Percentiles rank a stretch among this genome's conserved stretches.
phyloP scores from a whole-genome alignment of 2,329 filamentous ascomycete species.

The Curvularia hawaiiensis region DNA sequence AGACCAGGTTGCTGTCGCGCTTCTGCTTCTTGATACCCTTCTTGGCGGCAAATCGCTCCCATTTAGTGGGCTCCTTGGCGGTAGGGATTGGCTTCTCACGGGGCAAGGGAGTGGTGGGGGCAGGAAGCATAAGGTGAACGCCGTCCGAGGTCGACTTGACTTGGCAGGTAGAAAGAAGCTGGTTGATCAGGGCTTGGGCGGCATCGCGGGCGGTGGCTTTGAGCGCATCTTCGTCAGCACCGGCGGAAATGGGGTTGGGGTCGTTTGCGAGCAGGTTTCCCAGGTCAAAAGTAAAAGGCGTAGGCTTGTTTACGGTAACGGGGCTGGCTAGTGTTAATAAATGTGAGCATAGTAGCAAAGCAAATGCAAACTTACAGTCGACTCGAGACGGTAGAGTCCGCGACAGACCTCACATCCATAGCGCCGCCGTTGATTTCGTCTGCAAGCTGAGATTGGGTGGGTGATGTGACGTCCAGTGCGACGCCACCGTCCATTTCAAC shows the following conservation, averaged over 20 bases:
- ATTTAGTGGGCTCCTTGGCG: conserved; percentile 84
- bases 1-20: conserved; percentile 79
- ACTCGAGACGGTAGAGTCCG: conserved; percentile 40
- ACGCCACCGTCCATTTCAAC: conserved; percentile 41
- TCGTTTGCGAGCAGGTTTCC: conserved; percentile 85
- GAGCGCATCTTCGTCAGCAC: conserved; percentile 68
- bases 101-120: conserved; percentile 72
- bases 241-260: conserved; percentile 75
- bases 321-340: conserved; percentile 26
- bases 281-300: conserved; percentile 90
- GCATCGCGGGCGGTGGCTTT: conserved; percentile 80
- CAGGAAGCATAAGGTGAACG: conserved; percentile 80
- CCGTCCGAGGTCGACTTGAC: conserved; percentile 71
- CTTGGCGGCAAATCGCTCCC: conserved; percentile 95
- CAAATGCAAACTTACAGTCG: conserved; percentile 35
- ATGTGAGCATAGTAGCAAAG: conserved; percentile 2
- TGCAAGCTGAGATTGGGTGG: conserved; percentile 36
- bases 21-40: conserved; percentile 94
- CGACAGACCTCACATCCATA: conserved; percentile 41
- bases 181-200: conserved; percentile 90
- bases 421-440: conserved; percentile 40
- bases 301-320: conserved; percentile 68
- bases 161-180: conserved; percentile 86
- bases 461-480: conserved; percentile 24
- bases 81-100: conserved; percentile 90